phyloP scores from a whole-genome alignment of 352 stramenopile species.

The Phytophthora citricola region DNA sequence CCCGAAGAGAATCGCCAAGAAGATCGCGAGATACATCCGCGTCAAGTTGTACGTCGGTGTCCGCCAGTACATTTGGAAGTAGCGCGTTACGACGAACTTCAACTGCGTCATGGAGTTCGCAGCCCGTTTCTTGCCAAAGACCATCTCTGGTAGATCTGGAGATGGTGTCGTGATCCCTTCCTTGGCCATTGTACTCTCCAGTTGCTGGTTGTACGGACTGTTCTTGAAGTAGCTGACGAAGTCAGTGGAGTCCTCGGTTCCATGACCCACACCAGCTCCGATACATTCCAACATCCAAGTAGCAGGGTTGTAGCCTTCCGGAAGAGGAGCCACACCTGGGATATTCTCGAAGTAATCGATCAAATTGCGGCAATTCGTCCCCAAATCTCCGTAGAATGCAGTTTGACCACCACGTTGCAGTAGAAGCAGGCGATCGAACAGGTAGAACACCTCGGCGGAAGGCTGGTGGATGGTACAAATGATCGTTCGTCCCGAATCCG shows the following conservation, averaged over 20 bases:
- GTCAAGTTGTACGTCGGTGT: slow-evolving; percentile 66
- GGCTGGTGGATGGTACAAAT: slow-evolving; percentile 20
- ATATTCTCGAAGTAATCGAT: slow-evolving; percentile 21
- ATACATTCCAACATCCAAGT: slow-evolving; percentile 19
- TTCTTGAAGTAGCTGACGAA: slow-evolving; percentile 18
- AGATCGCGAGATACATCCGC: slow-evolving; percentile 55
- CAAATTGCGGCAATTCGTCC: slow-evolving; percentile 28
- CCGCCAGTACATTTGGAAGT: slow-evolving; percentile 20
- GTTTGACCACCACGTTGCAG: slow-evolving; percentile 48
- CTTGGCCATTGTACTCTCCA: slow-evolving; percentile 15
- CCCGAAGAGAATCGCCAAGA: slow-evolving; percentile 73
- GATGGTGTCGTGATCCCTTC: slow-evolving; percentile 31
- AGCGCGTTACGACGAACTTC: slow-evolving; percentile 12
- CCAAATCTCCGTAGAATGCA: slow-evolving; percentile 49
- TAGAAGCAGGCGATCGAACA: slow-evolving; percentile 79
- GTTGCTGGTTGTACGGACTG: slow-evolving; percentile 12
- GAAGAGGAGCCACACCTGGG: slow-evolving; percentile 5
- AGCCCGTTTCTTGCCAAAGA: slow-evolving; percentile 34
- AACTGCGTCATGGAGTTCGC: slow-evolving; percentile 17
- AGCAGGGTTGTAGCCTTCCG: slow-evolving; percentile 9
- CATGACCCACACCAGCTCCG: slow-evolving; percentile 11
- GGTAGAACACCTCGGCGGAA: slow-evolving; percentile 11
- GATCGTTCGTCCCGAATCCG: slow-evolving; percentile 9
- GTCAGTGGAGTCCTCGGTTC: slow-evolving; percentile 10
- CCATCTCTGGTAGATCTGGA: slow-evolving; percentile 25